Percentiles rank a stretch among this genome's conserved stretches.
Conservation (phyloP, 2,329 filamentous ascomycete species). For the Huntiella omanensis region DNA sequence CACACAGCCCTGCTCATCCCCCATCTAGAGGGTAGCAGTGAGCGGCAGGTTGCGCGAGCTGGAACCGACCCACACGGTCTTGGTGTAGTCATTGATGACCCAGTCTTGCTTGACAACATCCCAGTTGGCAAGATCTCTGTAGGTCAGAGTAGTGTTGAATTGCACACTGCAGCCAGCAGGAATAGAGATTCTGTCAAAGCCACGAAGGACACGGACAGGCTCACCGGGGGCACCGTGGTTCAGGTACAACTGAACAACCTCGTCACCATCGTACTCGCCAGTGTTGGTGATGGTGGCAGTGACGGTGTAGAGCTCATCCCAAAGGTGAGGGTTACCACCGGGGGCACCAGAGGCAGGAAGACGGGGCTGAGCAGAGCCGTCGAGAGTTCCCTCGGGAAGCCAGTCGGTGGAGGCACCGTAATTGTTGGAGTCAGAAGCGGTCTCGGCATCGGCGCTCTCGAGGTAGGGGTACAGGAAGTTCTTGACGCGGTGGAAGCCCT, state of each 20-base stretch:
- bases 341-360: constrained; percentile 31
- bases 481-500: constrained; percentile 29
- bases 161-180: constrained; percentile 45
- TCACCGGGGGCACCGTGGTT: constrained; percentile 63
- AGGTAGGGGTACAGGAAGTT: constrained; percentile 54
- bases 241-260: constrained; percentile 62
- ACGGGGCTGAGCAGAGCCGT: constrained; percentile 38
- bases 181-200: constrained; percentile 61
- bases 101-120: constrained; percentile 66
- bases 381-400: constrained; percentile 38
- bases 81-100: constrained; percentile 37
- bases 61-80: constrained; percentile 35
- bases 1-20: background rate
- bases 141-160: constrained; percentile 51
- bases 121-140: constrained; percentile 80
- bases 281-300: constrained; percentile 54
- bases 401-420: constrained; percentile 43
- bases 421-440: constrained; percentile 36
- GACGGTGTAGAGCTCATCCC: constrained; percentile 50
- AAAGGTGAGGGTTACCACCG: constrained; percentile 47
- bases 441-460: constrained; percentile 39
- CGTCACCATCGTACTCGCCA: constrained; percentile 44
- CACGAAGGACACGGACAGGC: constrained; percentile 46
- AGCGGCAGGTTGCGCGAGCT: constrained; percentile 37
- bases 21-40: constrained; percentile 15